Base-by-base conservation (phyloP, 805 yeast species). In the Starmerella cellae region DNA sequence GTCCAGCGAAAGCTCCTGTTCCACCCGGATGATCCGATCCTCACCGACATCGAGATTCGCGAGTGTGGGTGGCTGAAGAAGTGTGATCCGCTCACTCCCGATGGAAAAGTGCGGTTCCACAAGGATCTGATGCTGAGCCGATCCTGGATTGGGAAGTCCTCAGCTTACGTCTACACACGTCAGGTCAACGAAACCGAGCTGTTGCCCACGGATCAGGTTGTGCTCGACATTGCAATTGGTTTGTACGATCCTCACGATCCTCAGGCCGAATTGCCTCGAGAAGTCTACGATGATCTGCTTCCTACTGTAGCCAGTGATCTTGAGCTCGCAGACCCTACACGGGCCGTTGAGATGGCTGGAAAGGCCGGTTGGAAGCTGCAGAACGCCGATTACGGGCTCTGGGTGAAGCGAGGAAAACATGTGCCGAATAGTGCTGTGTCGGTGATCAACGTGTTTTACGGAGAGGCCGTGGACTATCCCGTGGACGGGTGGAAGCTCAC, bases 381-480 rank as follows among this genome's bases (percentile, higher is more conserved):
- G 35, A 52, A 46, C 38, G 4, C 21, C 4, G 35, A 37, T 4
- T 51, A 64, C 49, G 79, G 80, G 8, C 53, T 80, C 13, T 80
- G 85, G 87, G 64, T 73, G 24, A 71, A 72, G 47, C 64, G 64
- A 39, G 83, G 75, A 4, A 43, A 54, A 4, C 66, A 59, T 30
- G 52, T 56, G 23, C 58, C 58, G 21, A 50, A 56, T 10, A 45
- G 58, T 18, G 48, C 75, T 1, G 58, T 79, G 5, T 70, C 75
- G 6, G 82, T 70, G 2, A 52, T 84, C 11, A 83, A 81, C 48
- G 67, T 83, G 1, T 60, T 87, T 28, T 85, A 75, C 62, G 93
- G 94, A 1, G 55, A 58, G 2, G 82, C 77, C 49, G 78, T 82
- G 1, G 74, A 71, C 3, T 94, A 83, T 40, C 93, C 94, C 3